Conservation (phyloP, 805 yeast species). For the Wickerhamiella vanderwaltii region DNA sequence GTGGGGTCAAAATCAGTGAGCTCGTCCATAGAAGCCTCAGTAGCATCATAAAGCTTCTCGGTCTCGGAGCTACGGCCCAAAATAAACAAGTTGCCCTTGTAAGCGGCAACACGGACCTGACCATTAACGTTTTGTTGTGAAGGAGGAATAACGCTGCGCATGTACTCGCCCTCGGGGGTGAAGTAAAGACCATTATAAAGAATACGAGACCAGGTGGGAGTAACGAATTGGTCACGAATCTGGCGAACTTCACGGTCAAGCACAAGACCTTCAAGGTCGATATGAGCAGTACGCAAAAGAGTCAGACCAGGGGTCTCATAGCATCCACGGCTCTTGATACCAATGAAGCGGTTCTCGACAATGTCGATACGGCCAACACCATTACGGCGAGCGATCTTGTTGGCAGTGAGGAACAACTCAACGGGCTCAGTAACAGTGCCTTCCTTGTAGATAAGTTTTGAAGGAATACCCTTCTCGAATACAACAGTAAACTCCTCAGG, state of each 20-base stretch:
- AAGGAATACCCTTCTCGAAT: slow-evolving; percentile 80
- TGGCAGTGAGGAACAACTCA: slow-evolving; percentile 84
- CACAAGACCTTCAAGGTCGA: slow-evolving; percentile 94
- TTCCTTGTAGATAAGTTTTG: slow-evolving; percentile 53
- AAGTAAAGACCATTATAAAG: slow-evolving; percentile 96
- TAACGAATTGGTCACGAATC: slow-evolving; percentile 90
- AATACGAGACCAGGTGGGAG: slow-evolving; percentile 78
- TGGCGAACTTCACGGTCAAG: slow-evolving; percentile 96
- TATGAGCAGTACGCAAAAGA: slow-evolving; percentile 81
- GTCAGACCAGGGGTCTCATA: slow-evolving; percentile 99
- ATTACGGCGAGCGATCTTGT: slow-evolving; percentile 93
- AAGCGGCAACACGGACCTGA: slow-evolving; percentile 81
- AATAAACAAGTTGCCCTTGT: slow-evolving; percentile 76
- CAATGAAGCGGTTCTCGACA: slow-evolving; percentile 97
- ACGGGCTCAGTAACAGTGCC: slow-evolving; percentile 72
- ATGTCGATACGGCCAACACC: slow-evolving; percentile 99
- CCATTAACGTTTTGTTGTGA: slow-evolving; percentile 95
- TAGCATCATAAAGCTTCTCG: slow-evolving; percentile 93
- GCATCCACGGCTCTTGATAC: slow-evolving; percentile 98
- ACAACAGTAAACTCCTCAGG: slow-evolving; percentile 82
- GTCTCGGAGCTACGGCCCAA: slow-evolving; percentile 93
- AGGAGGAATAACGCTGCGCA: slow-evolving; percentile 67
- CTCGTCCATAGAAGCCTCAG: slow-evolving; percentile 98
- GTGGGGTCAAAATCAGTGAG: slow-evolving; percentile 95
- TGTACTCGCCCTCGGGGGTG: slow-evolving; percentile 96